Conservation (phyloP, 192 early-diverging fungal genomes). For the Pecoramyces ruminantium region DNA sequence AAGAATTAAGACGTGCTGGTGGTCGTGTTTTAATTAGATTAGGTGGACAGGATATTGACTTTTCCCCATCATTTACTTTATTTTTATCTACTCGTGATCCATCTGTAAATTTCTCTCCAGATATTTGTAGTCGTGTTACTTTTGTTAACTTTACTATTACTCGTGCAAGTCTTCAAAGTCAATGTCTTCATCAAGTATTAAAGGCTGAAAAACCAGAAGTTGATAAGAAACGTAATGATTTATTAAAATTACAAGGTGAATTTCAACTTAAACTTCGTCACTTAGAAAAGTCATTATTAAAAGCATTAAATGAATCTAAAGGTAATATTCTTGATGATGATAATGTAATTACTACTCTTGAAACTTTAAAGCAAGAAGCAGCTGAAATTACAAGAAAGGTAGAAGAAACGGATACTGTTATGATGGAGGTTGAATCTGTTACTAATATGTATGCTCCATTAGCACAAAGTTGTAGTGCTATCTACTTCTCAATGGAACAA, state of each 20-base stretch:
- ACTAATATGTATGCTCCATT: conserved; percentile 78
- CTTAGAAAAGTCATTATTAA: conserved; percentile 82
- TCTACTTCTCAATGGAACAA: conserved; percentile 97
- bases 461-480: conserved; percentile 73
- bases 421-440: conserved; percentile 90
- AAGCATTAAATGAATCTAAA: conserved; percentile 82
- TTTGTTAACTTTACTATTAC: conserved; percentile 99
- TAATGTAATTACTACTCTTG: conserved; percentile 79
- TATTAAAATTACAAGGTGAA: conserved; percentile 90
- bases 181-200: conserved; percentile 91
- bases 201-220: conserved; percentile 91
- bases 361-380: conserved; percentile 90
- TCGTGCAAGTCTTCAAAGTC: conserved; percentile 83
- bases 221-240: conserved; percentile 76
- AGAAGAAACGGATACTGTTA: conserved; percentile 80
- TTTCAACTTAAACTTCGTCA: conserved; percentile 82
- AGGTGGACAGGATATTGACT: conserved; percentile 97
- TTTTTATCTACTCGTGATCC: conserved; percentile 92
- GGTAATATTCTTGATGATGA: conserved; percentile 98
- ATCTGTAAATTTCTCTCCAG: conserved; percentile 81
- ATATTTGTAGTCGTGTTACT: conserved; percentile 90
- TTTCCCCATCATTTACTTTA: conserved; percentile 89
- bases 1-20: conserved; percentile 86
- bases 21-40: conserved; percentile 88
- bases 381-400: conserved; percentile 84